Base-by-base conservation (phyloP, 345 rosid species). In the Camelina sativa region DNA sequence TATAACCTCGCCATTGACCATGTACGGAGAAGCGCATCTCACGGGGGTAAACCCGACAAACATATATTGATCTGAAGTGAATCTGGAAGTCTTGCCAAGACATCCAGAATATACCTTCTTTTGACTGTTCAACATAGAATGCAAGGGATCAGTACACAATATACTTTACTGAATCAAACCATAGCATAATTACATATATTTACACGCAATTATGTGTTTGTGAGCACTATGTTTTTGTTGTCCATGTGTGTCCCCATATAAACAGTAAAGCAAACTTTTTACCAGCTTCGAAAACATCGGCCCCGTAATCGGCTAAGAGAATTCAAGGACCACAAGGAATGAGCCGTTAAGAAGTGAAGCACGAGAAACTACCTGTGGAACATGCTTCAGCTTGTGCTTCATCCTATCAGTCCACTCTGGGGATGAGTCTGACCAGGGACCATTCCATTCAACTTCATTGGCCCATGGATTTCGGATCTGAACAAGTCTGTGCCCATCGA, bases 81-180 rank as follows among this genome's bases (percentile, higher is more conserved):
- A 96, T 92, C 84, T 96, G 99, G 67, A 96, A 96, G 76, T 96
- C 99, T 92, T 96, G 98, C 99, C 99, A 96, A 37, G 95, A 92
- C 99, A 96, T 96, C 99, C 99, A 96, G 84, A 96, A 96, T 80
- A 96, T 96, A 64, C 99, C 99, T 73, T 96, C 97, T 72, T 86
- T 92, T 61, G 99, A 88, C 99, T 96, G 97, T 84, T 80, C 61
- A 78, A 84, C 12, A 20, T 20, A 71, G 11, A 73, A 72, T 22
- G 37, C 47, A 72, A 17, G 55, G 75, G 68, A 62, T 69, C 65
- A 79, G 78, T 46, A 44, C 11, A 23, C 10, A 57, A 66, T 55
- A 75, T 17, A 70, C 13, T 15, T 44, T 9, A 56, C 25, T 46
- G 40, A 1, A 43, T 44, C n/a, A 13, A 71, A 40, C 8, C 41